Base-by-base conservation (phyloP, 2,329 filamentous ascomycete species). In the Pseudogymnoascus sp. region DNA sequence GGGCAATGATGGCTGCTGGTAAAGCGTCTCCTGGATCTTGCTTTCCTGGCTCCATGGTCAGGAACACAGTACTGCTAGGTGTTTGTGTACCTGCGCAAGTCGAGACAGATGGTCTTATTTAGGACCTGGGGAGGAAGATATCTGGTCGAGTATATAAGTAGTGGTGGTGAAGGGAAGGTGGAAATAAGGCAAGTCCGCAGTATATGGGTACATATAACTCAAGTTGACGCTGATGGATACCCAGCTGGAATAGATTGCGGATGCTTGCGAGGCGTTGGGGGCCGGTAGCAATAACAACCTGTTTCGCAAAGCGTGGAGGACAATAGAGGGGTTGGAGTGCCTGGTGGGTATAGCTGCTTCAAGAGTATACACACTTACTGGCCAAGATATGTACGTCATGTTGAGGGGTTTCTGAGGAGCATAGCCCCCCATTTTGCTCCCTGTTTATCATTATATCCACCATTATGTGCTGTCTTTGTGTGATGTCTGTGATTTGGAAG, bases 1-100 rank as follows among this genome's bases (percentile, higher is more conserved):
- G 70, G 12, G 69, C 69, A 59, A 73, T 70, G 19, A 72, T 59
- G 10, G 64, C 63, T 14, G 64, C 59, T 38, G 71, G 69, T 1
- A 72, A 45, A 10, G 60, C 59, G 52, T 64, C 58, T 29, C 26
- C 35, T 5, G 58, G 31, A 6, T 39, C 35, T 26, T 39, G 19
- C 33, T 19, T 16, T 60, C 38, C 38, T 38, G 58, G 35, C 23
- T 38, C 58, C 58, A 60, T 60, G 29, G 33, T 55, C 45, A 52
- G 49, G 29, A 55, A 35, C 29, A 21, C 29, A n/a, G 49, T 7
- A 33, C 49, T 55, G 12, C 29, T 21, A 4, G 49, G 14, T 6
- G n/a, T 55, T 33, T 21, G 16, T 33, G 29, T 55, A 35, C 10
- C n/a, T 21, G 49, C n/a, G 16, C 49, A 35, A 55, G 29, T 10